Base-by-base conservation (phyloP, 768 basidiomycete genomes). In the Psilocybe tampanensis region DNA sequence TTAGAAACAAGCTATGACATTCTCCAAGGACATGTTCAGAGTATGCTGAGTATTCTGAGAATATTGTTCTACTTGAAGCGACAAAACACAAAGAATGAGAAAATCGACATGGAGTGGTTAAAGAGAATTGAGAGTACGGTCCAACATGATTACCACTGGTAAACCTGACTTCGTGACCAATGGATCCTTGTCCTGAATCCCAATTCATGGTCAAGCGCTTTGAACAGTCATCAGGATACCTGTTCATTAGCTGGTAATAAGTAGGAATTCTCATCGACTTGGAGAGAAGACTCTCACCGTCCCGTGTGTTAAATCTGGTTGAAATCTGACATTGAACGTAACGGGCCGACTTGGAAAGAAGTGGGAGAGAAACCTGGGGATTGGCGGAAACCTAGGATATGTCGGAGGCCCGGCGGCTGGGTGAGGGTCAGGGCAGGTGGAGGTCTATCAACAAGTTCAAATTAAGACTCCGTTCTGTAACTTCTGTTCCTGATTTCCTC, bases 1-100 rank as follows among this genome's bases (percentile, higher is more conserved):
- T 44, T 53, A 42, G 43, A 44, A 24, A 29, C 23, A 53, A 29
- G 26, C 24, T 29, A 26, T 53, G 52, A 26, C 42, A 53, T 48
- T 33, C 29, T 32, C 26, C 29, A 24, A 3, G 29, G n/a, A 17
- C 47, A 32, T 32, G 47, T n/a, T 12, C n/a, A 48, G 18, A 18
- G n/a, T 29, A 8, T 11, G 29, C 26, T 48, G 47, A 48, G 47
- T 48, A 48, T 32, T 48, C 47, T 48, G 47, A 29, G 47, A 48
- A 48, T n/a, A 48, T 48, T 23, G 47, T 48, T 26, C 47, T 48
- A 48, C 47, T 48, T 48, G 47, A 33, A 12, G 47, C 13, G 22
- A 47, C 44, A 9, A 29, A 23, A n/a, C n/a, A 48, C 29, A 29
- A 48, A 48, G n/a, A n/a, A n/a, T 48, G 29, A 48, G 26, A 48